Base-by-base conservation (phyloP, 768 basidiomycete genomes). In the Psilocybe subaeruginosa region DNA sequence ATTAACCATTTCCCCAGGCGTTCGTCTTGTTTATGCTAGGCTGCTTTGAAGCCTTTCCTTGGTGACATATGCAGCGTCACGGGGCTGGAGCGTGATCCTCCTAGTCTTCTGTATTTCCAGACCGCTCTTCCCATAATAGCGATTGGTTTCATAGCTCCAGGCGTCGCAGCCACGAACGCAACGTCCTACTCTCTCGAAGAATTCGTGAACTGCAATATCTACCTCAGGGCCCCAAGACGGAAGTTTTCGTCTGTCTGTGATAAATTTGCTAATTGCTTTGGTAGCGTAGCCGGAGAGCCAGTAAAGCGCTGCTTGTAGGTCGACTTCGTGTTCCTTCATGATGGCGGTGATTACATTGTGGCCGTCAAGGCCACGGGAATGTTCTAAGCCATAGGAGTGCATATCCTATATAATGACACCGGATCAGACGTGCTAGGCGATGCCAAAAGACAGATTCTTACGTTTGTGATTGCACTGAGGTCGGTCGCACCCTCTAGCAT, bases 331-430 rank as follows among this genome's bases (percentile, higher is more conserved):
- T 43, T 82, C 76, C 35, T 80, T 73, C 82, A 84, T 85, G 39
- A 85, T 78, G n/a, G 82, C 78, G 0, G 80, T 81, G 19, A 87
- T 73, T 11, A 85, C 72, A 54, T 81, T 81, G 59, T 80, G 79
- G 0, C 66, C 67, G 54, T 77, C 77, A 1, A 69, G 62, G n/a
- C 79, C 77, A 0, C 64, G 60, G 31, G 69, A 62, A n/a, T 76
- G 76, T 54, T 72, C 72, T 7, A 73, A 62, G n/a, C 69, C 68
- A 57, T 69, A 73, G 2, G 73, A 74, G 53, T 66, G 70, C n/a
- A 75, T 54, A 49, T 73, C 73, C 68, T 72, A 45, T 2, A 53
- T 14, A 31, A 0, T 1, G 7, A 23, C 23, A 23, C 23, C 23
- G 23, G 23, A 23, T 23, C 23, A 23, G 23, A 23, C 2, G 23